phyloP scores from a whole-genome alignment of 1,284 basidiomycete genomes.

The Hymenochaete sp. region DNA sequence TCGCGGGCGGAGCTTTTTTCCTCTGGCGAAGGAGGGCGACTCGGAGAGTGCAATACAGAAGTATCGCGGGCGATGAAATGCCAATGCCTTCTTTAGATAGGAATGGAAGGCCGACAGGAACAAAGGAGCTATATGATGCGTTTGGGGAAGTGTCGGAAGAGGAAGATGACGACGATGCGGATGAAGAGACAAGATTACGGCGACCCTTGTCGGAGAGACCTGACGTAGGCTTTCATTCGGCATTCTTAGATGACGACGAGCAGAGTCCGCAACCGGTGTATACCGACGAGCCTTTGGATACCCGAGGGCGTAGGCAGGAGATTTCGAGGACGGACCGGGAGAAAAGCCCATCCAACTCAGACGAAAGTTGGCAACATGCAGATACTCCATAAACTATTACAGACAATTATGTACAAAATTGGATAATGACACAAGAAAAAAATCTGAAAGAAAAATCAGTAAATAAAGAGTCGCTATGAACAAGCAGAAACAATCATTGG shows the following conservation, averaged over 20 bases:
- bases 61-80: constrained; percentile 66
- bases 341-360: constrained; percentile 37
- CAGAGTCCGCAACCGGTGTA: constrained; percentile 30
- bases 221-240: constrained; percentile 15
- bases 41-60: constrained; percentile 52
- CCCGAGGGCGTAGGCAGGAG: constrained; percentile 6
- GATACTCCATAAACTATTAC: constrained; percentile 30
- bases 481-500: constrained; percentile 2
- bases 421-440: not conserved
- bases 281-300: constrained; percentile 43
- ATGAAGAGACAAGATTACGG: constrained; percentile 55
- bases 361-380: constrained; percentile 69
- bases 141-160: constrained; percentile 79
- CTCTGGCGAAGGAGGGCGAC: constrained; percentile 53
- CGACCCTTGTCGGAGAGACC: constrained; percentile 14
- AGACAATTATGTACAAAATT: not conserved
- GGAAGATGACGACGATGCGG: constrained; percentile 44
- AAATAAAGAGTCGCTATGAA: not conserved
- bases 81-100: constrained; percentile 44
- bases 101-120: constrained; percentile 35
- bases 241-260: constrained; percentile 25
- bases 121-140: constrained; percentile 86
- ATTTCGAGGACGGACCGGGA: constrained; percentile 22
- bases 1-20: constrained; percentile 24
- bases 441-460: not conserved